Evolutionary conservation across 495 filamentous ascomycete species (phyloP), one percentile per base, ranked within the genome.

Genomic region (Oidiodendron maius): DNA sequence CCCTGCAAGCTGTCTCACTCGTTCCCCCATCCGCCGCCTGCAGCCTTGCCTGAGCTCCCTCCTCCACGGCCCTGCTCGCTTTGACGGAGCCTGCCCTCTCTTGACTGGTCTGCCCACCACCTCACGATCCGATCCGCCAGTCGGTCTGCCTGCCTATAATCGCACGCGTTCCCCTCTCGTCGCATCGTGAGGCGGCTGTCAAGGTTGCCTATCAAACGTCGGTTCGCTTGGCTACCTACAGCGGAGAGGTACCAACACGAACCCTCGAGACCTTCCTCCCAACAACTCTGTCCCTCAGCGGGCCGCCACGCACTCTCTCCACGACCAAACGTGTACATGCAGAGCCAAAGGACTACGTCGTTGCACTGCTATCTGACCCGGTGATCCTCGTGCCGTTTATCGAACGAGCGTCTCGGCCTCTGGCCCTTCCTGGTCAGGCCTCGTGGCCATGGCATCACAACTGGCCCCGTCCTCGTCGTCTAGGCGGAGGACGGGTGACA

Each of bases 401-500:
- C 32, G 20, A 40, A 51, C 51, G 58, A 41, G 43, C 11, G 20
- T 18, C 15, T 21, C 22, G 26, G 24, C 48, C 10, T 30, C 40
- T 30, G n/a, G 11, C 17, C 17, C n/a, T n/a, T 18, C 47, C 26
- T 30, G 48, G 9, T 32, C 28, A 28, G 43, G 1, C 5, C 26
- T 23, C 18, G 32, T 25, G 6, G 34, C 34, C 53, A 74, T 72
- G 67, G 69, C 71, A 51, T 59, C 68, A 35, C 61, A 61, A 46
- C 51, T 55, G 48, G 55, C 62, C 28, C 56, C 63, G 40, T 57
- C 68, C 47, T 64, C 64, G 49, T 65, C 72, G 24, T 69, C 71
- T 60, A 70, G 72, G 58, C 61, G 70, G 39, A 65, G 59, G 59
- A 51, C 61, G 32, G 64, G 71, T 55, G 83, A 86, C 51, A 77